Evolutionary conservation across 345 rosid species (phyloP).

Genomic region (Populus simonii): DNA sequence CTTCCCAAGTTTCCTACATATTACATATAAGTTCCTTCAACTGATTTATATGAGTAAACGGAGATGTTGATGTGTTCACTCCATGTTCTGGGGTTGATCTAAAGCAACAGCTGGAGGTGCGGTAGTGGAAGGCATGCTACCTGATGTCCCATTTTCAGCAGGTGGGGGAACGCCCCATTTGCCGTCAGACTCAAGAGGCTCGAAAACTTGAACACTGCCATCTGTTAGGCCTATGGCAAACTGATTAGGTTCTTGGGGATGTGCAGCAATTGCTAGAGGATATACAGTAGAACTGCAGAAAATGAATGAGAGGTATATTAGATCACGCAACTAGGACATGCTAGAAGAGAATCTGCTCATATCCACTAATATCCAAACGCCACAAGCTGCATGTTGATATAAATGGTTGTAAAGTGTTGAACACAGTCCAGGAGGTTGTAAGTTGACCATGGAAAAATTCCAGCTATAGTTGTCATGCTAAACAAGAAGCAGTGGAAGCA

Average conservation of each 20-base stretch:
- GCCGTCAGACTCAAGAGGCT: constrained; percentile 54
- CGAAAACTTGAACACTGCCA: constrained; percentile 60
- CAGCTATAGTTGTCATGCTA: not conserved
- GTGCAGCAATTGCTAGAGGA: constrained; percentile 61
- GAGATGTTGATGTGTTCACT: not conserved
- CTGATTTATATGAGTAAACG: not conserved
- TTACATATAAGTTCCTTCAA: not conserved
- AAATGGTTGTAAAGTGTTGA: no score
- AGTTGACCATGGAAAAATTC: not conserved
- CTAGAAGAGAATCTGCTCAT: not conserved
- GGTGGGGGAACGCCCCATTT: constrained; percentile 52
- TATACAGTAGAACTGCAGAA: constrained; percentile 19
- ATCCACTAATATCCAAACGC: no score
- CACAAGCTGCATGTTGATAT: not conserved
- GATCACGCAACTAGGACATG: not conserved
- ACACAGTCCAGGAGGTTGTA: not conserved
- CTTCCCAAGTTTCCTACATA: not conserved
- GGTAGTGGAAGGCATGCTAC: constrained; percentile 3
- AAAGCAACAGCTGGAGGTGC: not conserved
- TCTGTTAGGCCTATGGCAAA: constrained; percentile 62
- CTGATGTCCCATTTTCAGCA: constrained; percentile 39
- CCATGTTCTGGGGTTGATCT: constrained; percentile 11
- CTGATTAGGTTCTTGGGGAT: constrained; percentile 70
- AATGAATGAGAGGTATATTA: not conserved
- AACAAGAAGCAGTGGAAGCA: not conserved